Conservation (phyloP, 2,329 filamentous ascomycete species). For the Botrytis deweyae region DNA sequence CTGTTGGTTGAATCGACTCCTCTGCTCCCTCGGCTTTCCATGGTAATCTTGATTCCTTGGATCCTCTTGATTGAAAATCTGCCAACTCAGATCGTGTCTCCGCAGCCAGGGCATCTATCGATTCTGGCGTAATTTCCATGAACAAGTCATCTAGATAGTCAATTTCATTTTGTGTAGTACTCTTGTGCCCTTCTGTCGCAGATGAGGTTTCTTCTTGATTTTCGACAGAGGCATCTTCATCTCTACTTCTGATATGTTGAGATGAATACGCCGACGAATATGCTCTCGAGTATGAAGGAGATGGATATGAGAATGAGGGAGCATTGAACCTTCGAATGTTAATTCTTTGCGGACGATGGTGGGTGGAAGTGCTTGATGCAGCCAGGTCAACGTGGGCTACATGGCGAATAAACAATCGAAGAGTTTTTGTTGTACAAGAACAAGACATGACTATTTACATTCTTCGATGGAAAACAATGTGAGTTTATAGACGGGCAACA, state of each 20-base stretch:
- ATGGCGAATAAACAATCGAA: constrained; percentile 37
- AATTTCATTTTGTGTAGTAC: not conserved
- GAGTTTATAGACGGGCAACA: not conserved
- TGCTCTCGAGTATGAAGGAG: constrained; percentile 4
- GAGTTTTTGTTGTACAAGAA: constrained; percentile 32
- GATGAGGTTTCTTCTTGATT: not conserved
- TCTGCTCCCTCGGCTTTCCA: not conserved
- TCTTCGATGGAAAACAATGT: not conserved
- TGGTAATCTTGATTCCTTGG: not conserved
- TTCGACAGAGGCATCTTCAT: not conserved
- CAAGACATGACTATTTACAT: constrained; percentile 35
- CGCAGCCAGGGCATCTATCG: constrained; percentile 39
- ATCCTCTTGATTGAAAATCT: not conserved
- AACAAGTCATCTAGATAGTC: constrained; percentile 25
- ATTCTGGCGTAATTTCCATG: constrained; percentile 41
- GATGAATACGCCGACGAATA: constrained; percentile 6
- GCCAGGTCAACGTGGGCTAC: constrained; percentile 37
- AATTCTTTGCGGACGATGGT: not conserved
- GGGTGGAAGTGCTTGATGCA: not conserved
- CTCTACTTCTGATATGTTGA: not conserved
- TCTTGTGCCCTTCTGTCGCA: not conserved
- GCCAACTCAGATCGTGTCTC: constrained; percentile 23
- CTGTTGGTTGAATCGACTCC: not conserved
- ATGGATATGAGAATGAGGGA: constrained; percentile 4
- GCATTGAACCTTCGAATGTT: constrained; percentile 15